Evolutionary conservation across 345 rosid genomes (phyloP), one percentile per base, ranked within the genome.

Genomic region (Linum trigynum): DNA sequence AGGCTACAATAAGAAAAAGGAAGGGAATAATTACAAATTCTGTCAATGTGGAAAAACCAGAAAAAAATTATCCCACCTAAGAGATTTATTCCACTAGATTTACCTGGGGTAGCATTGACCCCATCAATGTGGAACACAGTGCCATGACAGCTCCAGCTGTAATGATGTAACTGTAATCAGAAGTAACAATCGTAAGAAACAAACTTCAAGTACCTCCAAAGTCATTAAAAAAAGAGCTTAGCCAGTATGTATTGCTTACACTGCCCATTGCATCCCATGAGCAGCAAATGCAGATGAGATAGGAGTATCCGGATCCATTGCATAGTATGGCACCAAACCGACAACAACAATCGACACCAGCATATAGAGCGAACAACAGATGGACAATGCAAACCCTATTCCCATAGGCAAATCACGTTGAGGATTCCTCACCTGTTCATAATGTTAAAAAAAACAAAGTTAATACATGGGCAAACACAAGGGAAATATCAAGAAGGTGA

Each of bases 231-330:
- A 32, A 48, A 2, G 9, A 48, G 53, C 12, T 15, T 4, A 48
- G 51, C 53, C 14, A 48, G 3, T 48, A 48, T 48, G 53, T 9
- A 6, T 75, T 39, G 77, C 99, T 82, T 82, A 94, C 99, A 87
- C 92, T 7, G 96, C 96, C 99, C 99, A 94, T 50, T 85, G 89
- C 99, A 94, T 90, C 73, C 88, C 97, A 74, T 85, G 79, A 71
- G 77, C 75, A 76, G 94, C 78, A 75, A 94, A 94, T 69, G 99
- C 99, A 57, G 99, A 83, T 45, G 99, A 94, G 62, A 94, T 94
- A 7, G 99, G 99, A 55, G 99, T 94, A 77, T 94, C 99, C 2
- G 96, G 99, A 77, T 94, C 91, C 96, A 94, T 84, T 35, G 82
- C 85, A 76, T 86, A 86, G 75, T 94, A 94, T 61, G 99, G 99